Percentiles rank a stretch among this genome's conserved stretches.
Evolutionary conservation across 1,284 basidiomycete species (phyloP).

Genomic region (Cryptococcus deneoformans): DNA sequence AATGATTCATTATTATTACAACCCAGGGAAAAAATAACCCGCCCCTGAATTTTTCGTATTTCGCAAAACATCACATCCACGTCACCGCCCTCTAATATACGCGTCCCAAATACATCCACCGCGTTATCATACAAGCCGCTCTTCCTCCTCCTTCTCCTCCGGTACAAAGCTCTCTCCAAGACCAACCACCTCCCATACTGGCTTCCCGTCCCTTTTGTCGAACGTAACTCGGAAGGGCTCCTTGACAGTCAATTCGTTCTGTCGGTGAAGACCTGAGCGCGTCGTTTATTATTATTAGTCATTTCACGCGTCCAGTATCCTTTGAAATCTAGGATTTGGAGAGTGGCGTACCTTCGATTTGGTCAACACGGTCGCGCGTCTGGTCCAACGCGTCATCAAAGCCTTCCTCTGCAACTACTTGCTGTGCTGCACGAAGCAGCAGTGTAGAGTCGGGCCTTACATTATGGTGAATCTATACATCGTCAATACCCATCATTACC

Average conservation of each 20-base stretch:
- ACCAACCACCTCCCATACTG: constrained; percentile 41
- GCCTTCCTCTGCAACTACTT: constrained; percentile 65
- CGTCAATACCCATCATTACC: neutral
- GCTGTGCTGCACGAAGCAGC: constrained; percentile 64
- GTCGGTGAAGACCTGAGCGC: constrained; percentile 44
- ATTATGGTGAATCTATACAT: constrained; percentile 60
- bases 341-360: constrained; percentile 49
- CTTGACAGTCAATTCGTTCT: constrained; percentile 48
- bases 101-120: neutral
- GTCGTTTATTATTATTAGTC: neutral
- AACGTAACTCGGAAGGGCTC: constrained; percentile 45
- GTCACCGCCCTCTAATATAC: neutral
- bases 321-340: neutral
- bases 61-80: neutral
- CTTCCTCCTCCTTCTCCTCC: constrained; percentile 31
- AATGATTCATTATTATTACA: too few relatives aligned
- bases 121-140: constrained; percentile 14
- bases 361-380: constrained; percentile 67
- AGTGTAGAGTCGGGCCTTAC: constrained; percentile 75
- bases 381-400: constrained; percentile 69
- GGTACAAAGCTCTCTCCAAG: constrained; percentile 47
- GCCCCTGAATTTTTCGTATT: neutral
- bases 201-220: constrained; percentile 25
- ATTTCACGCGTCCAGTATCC: neutral
- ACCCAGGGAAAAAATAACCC: too few relatives aligned